phyloP scores from a whole-genome alignment of 345 rosid genomes.

The Citrus medica region DNA sequence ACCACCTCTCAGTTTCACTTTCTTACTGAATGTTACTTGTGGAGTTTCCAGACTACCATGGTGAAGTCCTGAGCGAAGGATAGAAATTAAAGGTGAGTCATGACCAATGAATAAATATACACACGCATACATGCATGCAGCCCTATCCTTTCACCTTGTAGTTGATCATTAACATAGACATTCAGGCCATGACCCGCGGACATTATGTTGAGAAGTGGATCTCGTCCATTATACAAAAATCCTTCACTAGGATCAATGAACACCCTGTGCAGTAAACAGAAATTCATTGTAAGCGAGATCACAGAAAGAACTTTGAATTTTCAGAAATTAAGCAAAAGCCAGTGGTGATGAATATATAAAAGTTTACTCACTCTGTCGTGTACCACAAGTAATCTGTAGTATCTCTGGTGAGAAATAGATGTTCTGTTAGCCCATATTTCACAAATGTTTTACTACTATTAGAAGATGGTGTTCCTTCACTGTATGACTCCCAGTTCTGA shows the following conservation, averaged over 20 bases:
- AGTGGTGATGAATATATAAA: not conserved
- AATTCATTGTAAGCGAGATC: constrained; percentile 2
- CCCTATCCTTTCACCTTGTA: constrained; percentile 43
- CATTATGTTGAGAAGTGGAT: constrained; percentile 47
- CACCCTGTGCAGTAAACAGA: constrained; percentile 35
- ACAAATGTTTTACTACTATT: not conserved
- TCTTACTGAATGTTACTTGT: constrained; percentile 59
- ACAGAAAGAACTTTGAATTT: not conserved
- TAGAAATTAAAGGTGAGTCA: not conserved
- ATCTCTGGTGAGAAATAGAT: not conserved
- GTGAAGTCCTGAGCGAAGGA: constrained; percentile 51
- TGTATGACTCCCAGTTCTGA: not conserved
- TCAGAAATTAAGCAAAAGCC: constrained; percentile 22
- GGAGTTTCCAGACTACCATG: constrained; percentile 62
- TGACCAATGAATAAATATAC: not conserved
- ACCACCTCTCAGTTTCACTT: constrained; percentile 70
- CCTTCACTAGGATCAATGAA: constrained; percentile 49
- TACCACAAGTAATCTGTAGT: not conserved
- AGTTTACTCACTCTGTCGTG: not conserved
- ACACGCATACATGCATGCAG: not conserved
- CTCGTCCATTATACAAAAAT: constrained; percentile 51
- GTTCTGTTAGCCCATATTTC: not conserved
- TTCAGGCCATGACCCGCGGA: constrained; percentile 82
- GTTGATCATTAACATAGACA: constrained; percentile 72
- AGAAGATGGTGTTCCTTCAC: not conserved